These are phyloP conservation scores for Saccharomyces hybrid DNA, from an alignment of 1,139 yeast species.

Conservation along the genomic window DNA sequence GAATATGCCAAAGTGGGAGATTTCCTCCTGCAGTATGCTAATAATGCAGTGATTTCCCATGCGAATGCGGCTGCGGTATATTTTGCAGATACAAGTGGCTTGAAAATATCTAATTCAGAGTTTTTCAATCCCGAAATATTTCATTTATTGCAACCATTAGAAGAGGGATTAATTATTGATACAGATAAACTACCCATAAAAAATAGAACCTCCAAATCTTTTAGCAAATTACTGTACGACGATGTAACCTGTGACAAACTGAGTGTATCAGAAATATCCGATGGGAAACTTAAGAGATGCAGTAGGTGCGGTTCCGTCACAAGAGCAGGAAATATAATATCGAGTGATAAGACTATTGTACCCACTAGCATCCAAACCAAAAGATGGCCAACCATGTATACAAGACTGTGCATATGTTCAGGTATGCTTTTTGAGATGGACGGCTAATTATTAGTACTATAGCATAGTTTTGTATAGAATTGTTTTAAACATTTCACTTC, in stretches of 20 bases:
- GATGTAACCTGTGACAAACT: slow-evolving; percentile 30
- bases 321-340: slow-evolving; percentile 29
- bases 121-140: slow-evolving; percentile 17
- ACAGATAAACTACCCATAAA: slow-evolving; percentile 11
- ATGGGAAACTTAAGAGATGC: slow-evolving; percentile 28
- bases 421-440: slow-evolving; percentile 30
- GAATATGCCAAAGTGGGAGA: slow-evolving; percentile 22
- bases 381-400: slow-evolving; percentile 33
- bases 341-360: slow-evolving; percentile 27
- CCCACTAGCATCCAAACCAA: slow-evolving; percentile 30
- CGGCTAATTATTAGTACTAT: slow-evolving; percentile 5
- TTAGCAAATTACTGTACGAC: slow-evolving; percentile 24
- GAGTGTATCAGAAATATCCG: slow-evolving; percentile 14
- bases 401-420: slow-evolving; percentile 31
- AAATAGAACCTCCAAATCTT: slow-evolving; percentile 16
- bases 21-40: slow-evolving; percentile 24
- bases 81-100: slow-evolving; percentile 27
- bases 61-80: slow-evolving; percentile 27
- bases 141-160: slow-evolving; percentile 24
- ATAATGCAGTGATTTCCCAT: slow-evolving; percentile 26
- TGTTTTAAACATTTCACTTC: not conserved
- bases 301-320: slow-evolving; percentile 32
- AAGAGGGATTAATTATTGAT: slow-evolving; percentile 25
- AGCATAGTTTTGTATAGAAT: slow-evolving; percentile 4
- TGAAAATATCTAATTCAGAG: slow-evolving; percentile 27